Evolutionary conservation across 495 filamentous ascomycete species (phyloP), one percentile per base, ranked within the genome.

Genomic region (Jackrogersella minutella): DNA sequence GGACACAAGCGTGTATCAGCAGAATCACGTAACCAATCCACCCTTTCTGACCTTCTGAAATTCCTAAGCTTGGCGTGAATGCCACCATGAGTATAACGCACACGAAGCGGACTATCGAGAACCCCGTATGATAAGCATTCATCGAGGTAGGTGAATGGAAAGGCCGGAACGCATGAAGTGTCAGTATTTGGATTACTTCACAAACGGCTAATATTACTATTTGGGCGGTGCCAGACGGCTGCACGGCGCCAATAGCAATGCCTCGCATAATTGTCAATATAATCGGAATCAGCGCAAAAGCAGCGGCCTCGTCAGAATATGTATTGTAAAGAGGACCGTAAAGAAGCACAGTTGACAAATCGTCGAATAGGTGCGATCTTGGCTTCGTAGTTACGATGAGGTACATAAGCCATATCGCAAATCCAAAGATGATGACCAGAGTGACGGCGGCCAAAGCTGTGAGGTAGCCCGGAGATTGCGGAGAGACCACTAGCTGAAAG

Each of bases 311-410:
- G 78, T 96, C 93, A 28, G 94, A 93, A 73, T 94, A 97, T 1
- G 96, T 99, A 76, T 99, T 99, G 80, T 98, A 99, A n/a, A 99
- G 82, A 2, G 95, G 92, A 3, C 95, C 95, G 71, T 97, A 98
- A 1, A 92, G 81, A 10, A 99, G 83, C 8, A 97, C 89, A 0
- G 92, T 97, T 7, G 91, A 86, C 44, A 98, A 84, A 75, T 97
- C 92, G 74, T 99, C 95, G 72, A 96, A 99, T 17, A 99, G 84
- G 64, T 89, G 88, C 11, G 92, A 87, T 40, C 90, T 88, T 0
- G 95, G 95, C 61, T 91, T 87, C 2, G 92, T 93, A 19, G 82
- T 87, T 26, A 87, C 85, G 69, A 97, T 93, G 33, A 94, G 79
- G 69, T 87, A 87, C 34, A 93, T 83, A 0, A 94, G 84, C 88